These are phyloP conservation scores for Speleostelium caveatum DNA, from an alignment of 78 protist species.

Conservation along the genomic window DNA sequence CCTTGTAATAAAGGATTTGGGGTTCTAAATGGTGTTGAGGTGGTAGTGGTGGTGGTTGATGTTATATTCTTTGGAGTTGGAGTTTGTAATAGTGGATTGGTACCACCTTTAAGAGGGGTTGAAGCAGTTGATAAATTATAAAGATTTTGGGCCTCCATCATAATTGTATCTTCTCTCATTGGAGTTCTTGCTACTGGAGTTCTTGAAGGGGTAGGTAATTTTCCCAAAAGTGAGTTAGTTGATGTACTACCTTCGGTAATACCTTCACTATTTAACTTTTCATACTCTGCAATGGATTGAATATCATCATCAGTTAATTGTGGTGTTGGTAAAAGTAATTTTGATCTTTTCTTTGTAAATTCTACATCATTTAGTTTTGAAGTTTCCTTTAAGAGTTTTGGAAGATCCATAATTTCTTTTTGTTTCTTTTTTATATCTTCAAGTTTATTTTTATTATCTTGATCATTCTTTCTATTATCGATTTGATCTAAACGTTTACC, in stretches of 20 bases:
- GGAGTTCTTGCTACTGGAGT: constrained; percentile 52
- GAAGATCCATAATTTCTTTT: constrained; percentile 70
- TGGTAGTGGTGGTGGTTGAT: not conserved
- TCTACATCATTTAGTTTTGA: constrained; percentile 83
- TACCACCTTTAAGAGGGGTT: constrained; percentile 86
- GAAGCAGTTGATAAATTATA: constrained; percentile 51
- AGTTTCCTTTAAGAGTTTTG: constrained; percentile 72
- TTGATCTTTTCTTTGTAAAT: constrained; percentile 52
- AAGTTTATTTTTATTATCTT: constrained; percentile 60
- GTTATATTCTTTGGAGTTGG: not conserved
- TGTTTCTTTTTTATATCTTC: constrained; percentile 69
- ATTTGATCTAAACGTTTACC: constrained; percentile 56
- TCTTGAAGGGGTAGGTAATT: constrained; percentile 2
- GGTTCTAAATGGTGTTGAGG: constrained; percentile 12
- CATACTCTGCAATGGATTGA: constrained; percentile 82
- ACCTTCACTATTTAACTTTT: constrained; percentile 10
- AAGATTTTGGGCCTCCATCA: constrained; percentile 69
- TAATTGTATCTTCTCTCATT: constrained; percentile 56
- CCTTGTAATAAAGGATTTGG: constrained; percentile 45
- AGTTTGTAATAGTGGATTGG: constrained; percentile 19
- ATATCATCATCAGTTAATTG: constrained; percentile 92
- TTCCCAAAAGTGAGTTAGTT: constrained; percentile 33
- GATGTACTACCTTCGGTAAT: not conserved
- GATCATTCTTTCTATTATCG: constrained; percentile 74
- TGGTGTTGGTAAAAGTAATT: constrained; percentile 86